Base-by-base conservation (phyloP, 192 early-diverging fungal genomes). In the Coemansia sp. region DNA sequence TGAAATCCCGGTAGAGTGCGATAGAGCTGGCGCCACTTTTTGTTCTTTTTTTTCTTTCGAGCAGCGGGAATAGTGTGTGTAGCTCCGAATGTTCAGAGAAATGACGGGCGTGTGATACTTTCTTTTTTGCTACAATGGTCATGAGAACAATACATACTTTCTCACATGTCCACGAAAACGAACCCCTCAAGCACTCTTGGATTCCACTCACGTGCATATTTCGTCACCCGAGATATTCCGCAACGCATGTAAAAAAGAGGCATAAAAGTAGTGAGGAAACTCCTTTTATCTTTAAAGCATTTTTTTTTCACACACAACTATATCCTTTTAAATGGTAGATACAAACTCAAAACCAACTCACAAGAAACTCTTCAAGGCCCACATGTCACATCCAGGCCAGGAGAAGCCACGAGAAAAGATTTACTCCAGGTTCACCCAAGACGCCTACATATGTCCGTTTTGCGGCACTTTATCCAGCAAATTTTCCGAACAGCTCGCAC, bases 371-470 rank as follows among this genome's bases (percentile, higher is more conserved):
- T 11, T 8, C 3, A 41, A 41, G 9, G 8, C 2, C 2, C 14
- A n/a, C 13, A 43, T n/a, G 41, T 43, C 31, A 4, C 31, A 1
- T 1, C 31, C 4, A 31, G 31, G n/a, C n/a, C n/a, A n/a, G n/a
- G n/a, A n/a, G 66, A 34, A 20, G 41, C 38, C 4, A 66, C 60
- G 34, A 70, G 64, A 18, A 58, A 74, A 38, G 63, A 52, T 10
- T 63, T 72, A 66, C 10, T 62, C 65, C 0, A 39, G 72, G 20
- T 75, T 72, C 36, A 34, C 28, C 4, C 73, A 72, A 43, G 65
- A 75, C 11, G 52, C 63, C 3, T 81, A 81, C 16, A 62, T 69
- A 6, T 81, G 78, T 39, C 78, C 78, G n/a, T 81, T 81, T 28
- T 81, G 78, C 62, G 37, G 62, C 41, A 53, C 52, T 0, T 43